Evolutionary conservation across 768 basidiomycete species (phyloP), one percentile per base, ranked within the genome.

Genomic region (Plicaturopsis crispa): DNA sequence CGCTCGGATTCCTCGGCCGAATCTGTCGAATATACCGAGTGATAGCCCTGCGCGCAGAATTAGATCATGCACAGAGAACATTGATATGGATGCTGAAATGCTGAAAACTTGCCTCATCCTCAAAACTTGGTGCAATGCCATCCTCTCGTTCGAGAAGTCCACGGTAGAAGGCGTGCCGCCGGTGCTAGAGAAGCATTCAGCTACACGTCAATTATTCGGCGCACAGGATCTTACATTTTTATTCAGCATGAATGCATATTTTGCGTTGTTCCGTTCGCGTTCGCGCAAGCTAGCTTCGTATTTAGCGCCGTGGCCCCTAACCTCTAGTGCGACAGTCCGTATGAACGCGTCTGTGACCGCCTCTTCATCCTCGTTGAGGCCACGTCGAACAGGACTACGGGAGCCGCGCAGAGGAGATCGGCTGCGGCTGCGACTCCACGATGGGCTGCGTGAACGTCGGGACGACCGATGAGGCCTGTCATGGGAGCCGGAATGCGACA

Each of bases 1-100:
- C 80, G 72, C 51, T 99, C 96, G 2, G 85, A 87, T 40, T 96
- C 93, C 57, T 97, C 93, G 5, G 80, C 90, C 24, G 91, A 89
- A 61, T 97, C 96, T 14, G 86, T 90, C 0, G 93, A 91, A 57
- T 87, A 90, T 3, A 87, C 67, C 1, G 86, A 89, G 49, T 88
- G 84, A 53, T 88, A 86, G 6, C 89, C 88, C 87, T 91, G 49
- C 36, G n/a, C 36, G 14, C 41, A 12, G 43, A 1, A 36, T 30
- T 26, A 46, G 43, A 14, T 31, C 13, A 23, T n/a, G 23, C 36
- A 13, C 16, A 28, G 35, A 35, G 6, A 31, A 22, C 23, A 24
- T 16, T 16, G 21, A 24, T 20, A 33, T 5, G 19, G 34, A 26
- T n/a, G n/a, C n/a, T n/a, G 35, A 44, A n/a, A n/a, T 42, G 10